Base-by-base conservation (phyloP, 306 rosid species). In the Sophora flavescens region DNA sequence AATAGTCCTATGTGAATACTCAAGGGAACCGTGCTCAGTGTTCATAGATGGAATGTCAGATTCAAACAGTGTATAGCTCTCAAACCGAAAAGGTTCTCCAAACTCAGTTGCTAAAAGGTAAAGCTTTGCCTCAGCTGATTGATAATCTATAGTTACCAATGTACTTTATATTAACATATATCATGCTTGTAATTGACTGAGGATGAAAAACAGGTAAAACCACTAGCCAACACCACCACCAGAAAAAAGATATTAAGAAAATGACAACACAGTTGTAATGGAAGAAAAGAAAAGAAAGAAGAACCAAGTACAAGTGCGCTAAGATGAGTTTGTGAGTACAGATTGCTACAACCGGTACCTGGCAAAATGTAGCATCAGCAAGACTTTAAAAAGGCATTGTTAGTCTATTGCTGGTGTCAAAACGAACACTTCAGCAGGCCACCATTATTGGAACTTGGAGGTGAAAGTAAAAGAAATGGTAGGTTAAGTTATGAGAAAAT, bases 381-480 rank as follows among this genome's bases (percentile, higher is more conserved):
- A 77, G 68, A 76, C n/a, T 63, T 63, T 17, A 13, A 42, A 67
- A 62, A 62, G 12, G 74, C 15, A 30, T 3, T 30, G 50, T 9
- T 22, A 72, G 63, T 63, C 15, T 57, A 14, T 30, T 65, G n/a
- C n/a, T n/a, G 32, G 28, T 15, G 51, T 63, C 70, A 39, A 15
- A 30, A 14, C 8, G 30, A 42, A 59, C 6, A 36, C 15, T 68
- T 68, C 44, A 72, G 28, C 3, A 58, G 42, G 63, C 67, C 16
- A 65, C 58, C 59, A 54, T 9, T 52, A 54, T 9, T 52, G 80
- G 64, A 75, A 38, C 42, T 76, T 70, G 66, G 56, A 42, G 72
- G 78, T 70, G 76, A 72, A 82, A 57, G 79, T 77, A 30, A 78
- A 77, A 77, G 59, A 58, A 79, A 45, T 12, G 78, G 30, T n/a